Conservation (phyloP, 306 rosid species). For the Neltuma alba region DNA sequence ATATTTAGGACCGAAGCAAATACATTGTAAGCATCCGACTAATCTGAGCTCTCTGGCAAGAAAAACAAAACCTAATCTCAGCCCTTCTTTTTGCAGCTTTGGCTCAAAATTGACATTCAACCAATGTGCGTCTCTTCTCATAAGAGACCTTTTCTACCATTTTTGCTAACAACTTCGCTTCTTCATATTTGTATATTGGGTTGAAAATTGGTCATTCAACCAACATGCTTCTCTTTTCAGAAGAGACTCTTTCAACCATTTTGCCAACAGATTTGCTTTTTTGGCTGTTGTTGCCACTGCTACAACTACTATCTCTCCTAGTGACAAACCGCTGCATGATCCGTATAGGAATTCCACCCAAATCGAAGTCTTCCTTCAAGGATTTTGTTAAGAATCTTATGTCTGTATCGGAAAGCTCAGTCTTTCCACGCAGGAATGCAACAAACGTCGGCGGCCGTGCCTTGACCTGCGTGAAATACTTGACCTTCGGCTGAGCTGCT, state of each 20-base stretch:
- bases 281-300: conserved; percentile 44
- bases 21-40: neutral
- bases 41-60: neutral
- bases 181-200: neutral
- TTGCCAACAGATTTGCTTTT: conserved; percentile 38
- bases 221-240: conserved; percentile 70
- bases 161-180: conserved; percentile 36
- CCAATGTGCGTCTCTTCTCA: conserved; percentile 61
- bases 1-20: too few relatives aligned
- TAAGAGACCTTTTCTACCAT: conserved; percentile 47
- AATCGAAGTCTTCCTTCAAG: conserved; percentile 92
- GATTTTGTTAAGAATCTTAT: conserved; percentile 79
- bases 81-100: neutral
- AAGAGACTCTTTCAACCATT: conserved; percentile 46
- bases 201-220: conserved; percentile 37
- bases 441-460: conserved; percentile 94
- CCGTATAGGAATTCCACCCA: conserved; percentile 95
- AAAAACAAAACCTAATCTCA: neutral
- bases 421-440: conserved; percentile 84
- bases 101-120: conserved; percentile 35
- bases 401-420: conserved; percentile 70
- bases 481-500: conserved; percentile 84
- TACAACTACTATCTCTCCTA: conserved; percentile 42
- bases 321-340: conserved; percentile 70
- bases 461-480: conserved; percentile 96